Conservation (phyloP, 1,284 basidiomycete genomes). For the Quambalaria eucalypti region DNA sequence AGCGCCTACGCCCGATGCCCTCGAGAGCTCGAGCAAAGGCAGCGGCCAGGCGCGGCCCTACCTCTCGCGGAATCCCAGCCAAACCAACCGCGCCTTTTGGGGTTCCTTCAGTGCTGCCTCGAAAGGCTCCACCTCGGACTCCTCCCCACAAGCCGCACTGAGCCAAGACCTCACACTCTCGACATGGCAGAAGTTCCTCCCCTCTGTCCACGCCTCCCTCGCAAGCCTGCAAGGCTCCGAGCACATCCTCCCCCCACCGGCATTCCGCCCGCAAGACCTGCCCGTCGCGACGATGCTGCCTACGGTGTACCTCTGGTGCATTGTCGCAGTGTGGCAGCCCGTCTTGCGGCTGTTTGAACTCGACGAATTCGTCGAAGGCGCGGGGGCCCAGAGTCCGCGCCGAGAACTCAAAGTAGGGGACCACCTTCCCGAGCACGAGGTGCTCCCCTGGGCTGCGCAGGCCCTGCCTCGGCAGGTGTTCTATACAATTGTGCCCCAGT, state of each 20-base stretch:
- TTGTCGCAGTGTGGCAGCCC: constrained; percentile 11
- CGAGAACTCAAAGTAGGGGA: constrained; percentile 6
- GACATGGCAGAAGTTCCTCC: not conserved
- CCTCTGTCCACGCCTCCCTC: not conserved
- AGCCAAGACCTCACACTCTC: not conserved
- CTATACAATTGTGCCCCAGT: constrained; percentile 2
- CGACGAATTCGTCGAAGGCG: not conserved
- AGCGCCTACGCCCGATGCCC: not conserved
- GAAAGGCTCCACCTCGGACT: not conserved
- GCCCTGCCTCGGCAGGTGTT: constrained; percentile 9
- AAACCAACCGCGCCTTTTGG: not conserved
- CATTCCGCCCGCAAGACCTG: constrained; percentile 7
- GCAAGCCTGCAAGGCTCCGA: not conserved
- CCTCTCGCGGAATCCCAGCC: not conserved
- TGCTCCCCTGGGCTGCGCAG: not conserved
- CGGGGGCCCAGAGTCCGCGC: not conserved
- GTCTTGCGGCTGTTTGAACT: not conserved
- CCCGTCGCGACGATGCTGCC: constrained; percentile 9
- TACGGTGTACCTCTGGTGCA: constrained; percentile 9
- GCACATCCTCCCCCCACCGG: constrained; percentile 9
- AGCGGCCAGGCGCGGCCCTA: too few relatives aligned
- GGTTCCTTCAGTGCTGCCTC: not conserved
- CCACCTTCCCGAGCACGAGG: constrained; percentile 6
- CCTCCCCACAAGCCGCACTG: not conserved
- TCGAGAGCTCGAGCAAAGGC: too few relatives aligned